Conservation (phyloP, 305 asterid genomes). For the Fraxinus angustifolia region DNA sequence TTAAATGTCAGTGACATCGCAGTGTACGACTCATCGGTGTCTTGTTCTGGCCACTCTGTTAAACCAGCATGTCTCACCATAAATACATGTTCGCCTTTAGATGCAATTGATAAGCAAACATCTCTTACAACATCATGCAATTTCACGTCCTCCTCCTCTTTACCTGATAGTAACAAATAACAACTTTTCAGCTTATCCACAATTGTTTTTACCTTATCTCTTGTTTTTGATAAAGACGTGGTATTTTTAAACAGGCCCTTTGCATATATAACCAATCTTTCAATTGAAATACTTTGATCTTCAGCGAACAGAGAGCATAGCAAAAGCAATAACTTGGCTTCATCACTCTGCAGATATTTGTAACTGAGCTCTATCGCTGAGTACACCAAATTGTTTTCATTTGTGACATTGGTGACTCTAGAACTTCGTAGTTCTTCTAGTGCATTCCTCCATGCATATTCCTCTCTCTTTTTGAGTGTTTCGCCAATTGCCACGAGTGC, state of each 20-base stretch:
- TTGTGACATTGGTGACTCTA: not conserved
- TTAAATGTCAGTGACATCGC: not conserved
- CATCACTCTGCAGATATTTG: not conserved
- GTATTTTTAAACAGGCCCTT: slow-evolving; percentile 10
- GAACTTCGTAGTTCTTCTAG: not conserved
- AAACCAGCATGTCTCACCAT: not conserved
- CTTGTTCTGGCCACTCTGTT: not conserved
- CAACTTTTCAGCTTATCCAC: not conserved
- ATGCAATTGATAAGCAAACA: not conserved
- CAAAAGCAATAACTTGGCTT: not conserved
- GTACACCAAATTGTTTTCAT: not conserved
- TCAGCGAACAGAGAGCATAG: not conserved
- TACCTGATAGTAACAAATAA: not conserved
- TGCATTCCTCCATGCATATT: not conserved
- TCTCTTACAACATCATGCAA: not conserved
- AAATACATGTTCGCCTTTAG: not conserved
- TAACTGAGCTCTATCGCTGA: slow-evolving; percentile 4
- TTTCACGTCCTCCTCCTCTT: not conserved
- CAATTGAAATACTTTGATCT: slow-evolving; percentile 12
- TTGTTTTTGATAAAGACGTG: not conserved
- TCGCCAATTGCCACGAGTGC: not conserved
- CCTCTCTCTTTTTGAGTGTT: not conserved
- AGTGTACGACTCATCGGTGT: not conserved
- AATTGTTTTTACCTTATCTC: not conserved
- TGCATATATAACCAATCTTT: slow-evolving; percentile 4